Evolutionary conservation across 495 filamentous ascomycete genomes (phyloP), one percentile per base, ranked within the genome.

Genomic region (Endocarpon pusillum): DNA sequence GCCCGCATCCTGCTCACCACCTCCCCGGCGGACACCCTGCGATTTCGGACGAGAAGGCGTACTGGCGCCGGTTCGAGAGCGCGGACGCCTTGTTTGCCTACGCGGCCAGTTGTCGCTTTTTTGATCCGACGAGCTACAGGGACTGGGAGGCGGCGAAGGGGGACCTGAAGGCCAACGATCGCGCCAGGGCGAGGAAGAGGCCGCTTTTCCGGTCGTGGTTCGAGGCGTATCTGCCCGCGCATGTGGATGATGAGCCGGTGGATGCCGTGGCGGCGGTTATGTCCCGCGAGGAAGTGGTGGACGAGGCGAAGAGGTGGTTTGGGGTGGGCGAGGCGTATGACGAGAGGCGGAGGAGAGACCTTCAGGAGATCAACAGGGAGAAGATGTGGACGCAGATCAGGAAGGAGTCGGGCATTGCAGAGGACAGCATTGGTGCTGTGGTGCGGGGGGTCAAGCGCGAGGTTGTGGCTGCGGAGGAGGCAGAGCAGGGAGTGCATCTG

Each of bases 1-100:
- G 57, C 67, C 20, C 62, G 61, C 46, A 31, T 83, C 3, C 52
- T 69, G 21, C 58, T 83, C 9, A 75, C 68, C 1, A 44, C 36
- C 0, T 57, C 72, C 14, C 72, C 75, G 0, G 38, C 33, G 5
- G 49, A 60, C 11, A 52, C 70, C 4, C 48, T 81, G 4, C 40
- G 54, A 1, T 79, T 83, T 50, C 79, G 36, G 50, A 66, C 22
- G 40, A 48, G 15, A 36, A 44, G 3, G 44, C 32, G 17, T 69
- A 57, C 53, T 51, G 48, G 21, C 41, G 51, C 20, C 51, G 55
- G 0, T 80, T 79, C 40, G 38, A 36, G 0, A 63, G 49, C 1
- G 43, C 57, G 10, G 53, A 70, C 2, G 66, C 61, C n/a, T 37
- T 81, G 35, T 79, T 67, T 42, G 53, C 58, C 1, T 81, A 64